Conservation (phyloP, 2,329 filamentous ascomycete species). For the Rhynchosporium agropyri region DNA sequence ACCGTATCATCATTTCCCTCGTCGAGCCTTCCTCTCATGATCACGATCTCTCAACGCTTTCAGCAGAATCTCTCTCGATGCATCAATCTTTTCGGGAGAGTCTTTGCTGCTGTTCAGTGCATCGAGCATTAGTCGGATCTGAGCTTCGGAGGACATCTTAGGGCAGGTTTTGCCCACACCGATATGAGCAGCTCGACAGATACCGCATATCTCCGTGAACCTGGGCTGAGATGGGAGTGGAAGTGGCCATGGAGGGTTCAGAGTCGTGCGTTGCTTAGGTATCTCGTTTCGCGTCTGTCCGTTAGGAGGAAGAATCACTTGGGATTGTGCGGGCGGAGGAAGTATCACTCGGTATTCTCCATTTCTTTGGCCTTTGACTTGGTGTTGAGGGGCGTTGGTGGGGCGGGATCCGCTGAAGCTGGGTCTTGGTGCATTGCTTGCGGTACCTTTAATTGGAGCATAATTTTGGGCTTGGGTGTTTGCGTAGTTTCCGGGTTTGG, state of each 20-base stretch:
- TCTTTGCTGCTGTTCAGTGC: conserved; percentile 62
- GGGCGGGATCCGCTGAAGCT: not conserved
- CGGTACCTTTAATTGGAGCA: conserved; percentile 6
- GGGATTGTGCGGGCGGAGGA: not conserved
- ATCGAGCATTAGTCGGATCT: conserved; percentile 66
- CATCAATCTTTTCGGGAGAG: conserved; percentile 52
- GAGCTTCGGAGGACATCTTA: conserved; percentile 62
- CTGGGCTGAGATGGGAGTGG: conserved; percentile 60
- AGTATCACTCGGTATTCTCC: not conserved
- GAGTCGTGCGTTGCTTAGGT: no score
- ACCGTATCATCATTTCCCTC: not conserved
- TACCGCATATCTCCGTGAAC: conserved; percentile 62
- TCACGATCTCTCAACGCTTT: conserved; percentile 14
- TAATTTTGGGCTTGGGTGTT: not conserved
- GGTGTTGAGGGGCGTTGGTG: not conserved
- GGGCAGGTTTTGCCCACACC: conserved; percentile 60
- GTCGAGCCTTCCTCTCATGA: conserved; percentile 7
- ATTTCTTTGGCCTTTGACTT: conserved; percentile 2
- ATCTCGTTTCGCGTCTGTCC: conserved; percentile 4
- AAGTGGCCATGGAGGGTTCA: conserved; percentile 51
- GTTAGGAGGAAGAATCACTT: not conserved
- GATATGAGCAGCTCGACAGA: conserved; percentile 66
- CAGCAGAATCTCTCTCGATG: conserved; percentile 15
- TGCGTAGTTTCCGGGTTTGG: not conserved
- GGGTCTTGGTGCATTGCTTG: conserved; percentile 7